Base-by-base conservation (phyloP, 495 filamentous ascomycete species). In the Podospora didyma region DNA sequence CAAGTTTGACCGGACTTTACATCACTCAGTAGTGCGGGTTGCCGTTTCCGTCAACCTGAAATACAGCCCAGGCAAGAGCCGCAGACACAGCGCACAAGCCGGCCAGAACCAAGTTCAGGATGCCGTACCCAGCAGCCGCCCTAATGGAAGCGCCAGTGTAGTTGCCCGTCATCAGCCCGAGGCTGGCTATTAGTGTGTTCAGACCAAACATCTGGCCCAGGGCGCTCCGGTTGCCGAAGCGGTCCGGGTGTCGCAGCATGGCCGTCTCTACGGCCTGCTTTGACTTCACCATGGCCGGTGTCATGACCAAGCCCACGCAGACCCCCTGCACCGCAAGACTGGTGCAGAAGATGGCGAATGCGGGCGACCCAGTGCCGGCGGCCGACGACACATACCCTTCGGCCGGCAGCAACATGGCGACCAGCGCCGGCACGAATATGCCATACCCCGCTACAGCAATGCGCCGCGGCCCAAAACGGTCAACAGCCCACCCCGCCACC, bases 161-260 rank as follows among this genome's bases (percentile, higher is more conserved):
- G 41, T 57, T 51, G 19, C 55, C 55, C 7, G 45, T 28, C 48
- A 57, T 12, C 48, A 57, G 23, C 6, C 55, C 55, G 1, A 44
- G 44, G 28, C 55, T 57, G 9, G 55, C 50, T 7, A 57, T 41
- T 5, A 57, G 37, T 1, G 55, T 57, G 19, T 51, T 57, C 5
- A 57, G 41, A 7, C 55, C 55, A 20, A 57, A 57, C 39, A 52
- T 57, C 41, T 57, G 55, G 23, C 55, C 55, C 35, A 49, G 45
- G 17, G 55, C 55, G 24, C 55, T 47, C 24, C 49, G 31, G 17
- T 39, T 28, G 11, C 55, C 55, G 44, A 57, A 57, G 16, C 48
- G 17, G 17, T 23, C 41, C 12, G 55, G 55, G 31, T 57, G 23
- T 5, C 24, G 34, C 12, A 21, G 23, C 14, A 57, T 48, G 3